Evolutionary conservation across 139 green algal species (phyloP), one percentile per base, ranked within the genome.

Genomic region (Auxenochlorella pyrenoidosa): DNA sequence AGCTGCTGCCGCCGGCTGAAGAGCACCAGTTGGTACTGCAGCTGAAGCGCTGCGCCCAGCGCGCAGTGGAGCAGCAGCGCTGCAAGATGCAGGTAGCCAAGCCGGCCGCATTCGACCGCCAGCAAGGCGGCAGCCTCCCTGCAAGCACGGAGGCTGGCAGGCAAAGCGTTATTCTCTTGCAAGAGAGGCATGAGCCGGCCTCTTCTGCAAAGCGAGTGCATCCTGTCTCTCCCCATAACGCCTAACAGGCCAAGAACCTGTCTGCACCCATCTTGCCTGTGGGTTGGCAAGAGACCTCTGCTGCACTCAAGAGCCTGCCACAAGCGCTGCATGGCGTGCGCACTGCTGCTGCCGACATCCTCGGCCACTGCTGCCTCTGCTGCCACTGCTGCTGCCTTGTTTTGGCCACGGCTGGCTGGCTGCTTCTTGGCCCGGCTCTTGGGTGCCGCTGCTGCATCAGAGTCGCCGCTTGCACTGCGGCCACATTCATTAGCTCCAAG

Each of bases 21-120:
- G 71, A 94, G 86, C 40, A 95, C 89, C 0, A 81, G 60, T 30
- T 76, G 79, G 60, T 90, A 88, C 70, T 91, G 90, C 44, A 87
- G 54, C 6, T 65, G 85, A 30, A 92, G 44, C 28, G 88, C 79
- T 34, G 87, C 68, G 12, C 93, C 92, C 32, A 93, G 84, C 2
- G 66, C 82, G 1, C 89, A 79, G 60, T 96, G 93, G 65, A 94
- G 72, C 44, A 94, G 85, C 79, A 92, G 68, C 1, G 89, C 89
- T 4, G 90, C 92, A 13, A 91, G 90, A 70, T 94, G 75, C 1
- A 86, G 78, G 68, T 91, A 63, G 16, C 92, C 91, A 30, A 65
- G 54, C 19, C 38, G 36, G 15, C 71, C 83, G 63, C 71, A 79
- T 12, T 79, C 81, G 8, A 47, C 40, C 6, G 89, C 76, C 47